Percentiles rank a stretch among this genome's conserved stretches.
phyloP scores from a whole-genome alignment of 257 asterid species.

The Solanum sitiens region DNA sequence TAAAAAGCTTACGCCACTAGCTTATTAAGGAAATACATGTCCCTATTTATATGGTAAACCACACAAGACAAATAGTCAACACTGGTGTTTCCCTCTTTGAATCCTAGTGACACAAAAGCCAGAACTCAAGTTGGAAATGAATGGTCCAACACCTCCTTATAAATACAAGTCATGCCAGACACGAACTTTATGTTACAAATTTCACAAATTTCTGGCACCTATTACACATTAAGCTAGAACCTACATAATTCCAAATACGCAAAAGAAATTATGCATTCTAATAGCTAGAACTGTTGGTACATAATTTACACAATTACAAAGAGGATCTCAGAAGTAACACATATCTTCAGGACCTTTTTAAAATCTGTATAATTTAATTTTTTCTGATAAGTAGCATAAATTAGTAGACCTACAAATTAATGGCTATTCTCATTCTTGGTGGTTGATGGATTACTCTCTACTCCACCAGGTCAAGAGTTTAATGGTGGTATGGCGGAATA shows the following conservation, averaged over 20 bases:
- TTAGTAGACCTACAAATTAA: neutral
- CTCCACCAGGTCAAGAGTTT: neutral
- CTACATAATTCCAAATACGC: neutral
- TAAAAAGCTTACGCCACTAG: neutral
- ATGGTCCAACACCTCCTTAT: neutral
- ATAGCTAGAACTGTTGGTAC: neutral
- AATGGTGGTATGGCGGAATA: neutral
- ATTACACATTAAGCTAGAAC: neutral
- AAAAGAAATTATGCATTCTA: neutral
- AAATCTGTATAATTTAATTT: neutral
- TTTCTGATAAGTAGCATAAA: neutral
- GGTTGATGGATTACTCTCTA: neutral
- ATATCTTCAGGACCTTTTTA: neutral
- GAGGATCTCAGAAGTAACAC: neutral
- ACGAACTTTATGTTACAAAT: neutral
- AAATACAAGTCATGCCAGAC: neutral
- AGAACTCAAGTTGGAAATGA: neutral
- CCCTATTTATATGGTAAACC: neutral
- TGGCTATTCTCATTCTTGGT: neutral
- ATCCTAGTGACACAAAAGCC: neutral
- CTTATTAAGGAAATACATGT: neutral
- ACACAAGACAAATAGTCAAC: neutral
- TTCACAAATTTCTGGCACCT: neutral
- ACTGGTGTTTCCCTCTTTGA: neutral
- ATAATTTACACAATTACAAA: neutral